Base-by-base conservation (phyloP, 2,329 filamentous ascomycete genomes). In the Talaromyces atroroseus region DNA sequence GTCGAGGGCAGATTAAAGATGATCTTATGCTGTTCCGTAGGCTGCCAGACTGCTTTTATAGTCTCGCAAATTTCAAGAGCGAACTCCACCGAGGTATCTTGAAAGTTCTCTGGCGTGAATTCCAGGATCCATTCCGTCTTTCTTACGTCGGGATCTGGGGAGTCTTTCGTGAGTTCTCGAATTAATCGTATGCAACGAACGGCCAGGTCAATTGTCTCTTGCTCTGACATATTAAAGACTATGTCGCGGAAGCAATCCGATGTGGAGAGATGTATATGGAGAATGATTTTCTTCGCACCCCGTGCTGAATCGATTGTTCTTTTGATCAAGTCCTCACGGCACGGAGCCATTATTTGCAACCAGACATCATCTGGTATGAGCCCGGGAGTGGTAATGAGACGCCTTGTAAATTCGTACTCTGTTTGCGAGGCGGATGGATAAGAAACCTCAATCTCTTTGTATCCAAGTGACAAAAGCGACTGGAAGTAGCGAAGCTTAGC, bases 1-100 rank as follows among this genome's bases (percentile, higher is more conserved):
- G 94, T 97, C 1, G 94, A 92, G 0, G 94, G 92, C 50, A 99
- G 81, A 77, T 97, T 97, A 81, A 99, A 94, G 69, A 97, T 95
- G 72, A 99, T 90, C 49, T 87, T 89, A 64, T 85, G 86, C 71
- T 90, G 84, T 42, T 79, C 84, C 0, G 83, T 84, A 0, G 94
- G 92, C 61, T 81, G 91, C 94, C 94, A 99, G 0, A 92, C 94
- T 5, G 80, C 87, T 80, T 96, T 96, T 66, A 97, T 92, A 36
- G 92, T 92, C 69, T 95, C 86, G 72, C 94, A 97, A 40, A 97
- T 82, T 68, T 86, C 76, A 32, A 96, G 76, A 16, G 84, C 89
- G 67, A 88, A 97, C 45, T 95, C 90, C 16, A 90, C 86, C 56
- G 85, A 82, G 2, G 90, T 90, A 74, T 97, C 92, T 7, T 91